Percentiles rank a stretch among this genome's conserved stretches.
Evolutionary conservation across 2,329 filamentous ascomycete species (phyloP).

Genomic region (Colletotrichum somersetense): DNA sequence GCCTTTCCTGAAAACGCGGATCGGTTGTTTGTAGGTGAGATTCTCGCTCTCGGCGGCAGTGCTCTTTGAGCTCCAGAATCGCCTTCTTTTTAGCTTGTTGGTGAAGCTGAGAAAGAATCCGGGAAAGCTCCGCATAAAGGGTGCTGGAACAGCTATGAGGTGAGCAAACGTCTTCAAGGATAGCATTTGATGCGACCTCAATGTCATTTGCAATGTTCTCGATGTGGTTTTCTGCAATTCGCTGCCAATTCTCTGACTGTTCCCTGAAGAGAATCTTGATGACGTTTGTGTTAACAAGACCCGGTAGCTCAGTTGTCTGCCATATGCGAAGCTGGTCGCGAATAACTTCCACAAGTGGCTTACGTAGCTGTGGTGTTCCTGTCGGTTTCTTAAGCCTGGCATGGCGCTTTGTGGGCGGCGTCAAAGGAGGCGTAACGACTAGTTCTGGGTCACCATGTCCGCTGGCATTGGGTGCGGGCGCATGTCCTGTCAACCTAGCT

Average conservation of each 20-base stretch:
- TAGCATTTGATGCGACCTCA: slow-evolving; percentile 34
- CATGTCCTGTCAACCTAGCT: background rate
- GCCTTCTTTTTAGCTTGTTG: slow-evolving; percentile 11
- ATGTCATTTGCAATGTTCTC: slow-evolving; percentile 41
- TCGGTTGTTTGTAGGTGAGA: slow-evolving; percentile 46
- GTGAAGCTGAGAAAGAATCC: slow-evolving; percentile 6
- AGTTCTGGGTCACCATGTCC: background rate
- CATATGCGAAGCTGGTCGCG: slow-evolving; percentile 46
- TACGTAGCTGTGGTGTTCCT: background rate
- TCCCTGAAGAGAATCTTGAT: slow-evolving; percentile 48
- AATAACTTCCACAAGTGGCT: slow-evolving; percentile 45
- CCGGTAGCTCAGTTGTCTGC: slow-evolving; percentile 49
- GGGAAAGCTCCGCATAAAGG: slow-evolving; percentile 41
- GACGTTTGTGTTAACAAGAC: slow-evolving; percentile 50
- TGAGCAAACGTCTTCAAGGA: slow-evolving; percentile 44
- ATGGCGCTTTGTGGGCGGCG: slow-evolving; percentile 12
- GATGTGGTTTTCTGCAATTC: slow-evolving; percentile 47
- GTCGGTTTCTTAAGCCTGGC: too few species aligned
- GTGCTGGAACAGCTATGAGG: slow-evolving; percentile 18
- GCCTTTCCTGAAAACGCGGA: slow-evolving; percentile 43
- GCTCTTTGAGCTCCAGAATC: slow-evolving; percentile 13
- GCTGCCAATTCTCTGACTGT: slow-evolving; percentile 51
- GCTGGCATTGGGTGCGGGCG: background rate
- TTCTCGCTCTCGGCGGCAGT: slow-evolving; percentile 39
- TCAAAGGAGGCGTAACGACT: background rate